Base-by-base conservation (phyloP, 2,329 filamentous ascomycete genomes). In the Pseudonectria foliicola region DNA sequence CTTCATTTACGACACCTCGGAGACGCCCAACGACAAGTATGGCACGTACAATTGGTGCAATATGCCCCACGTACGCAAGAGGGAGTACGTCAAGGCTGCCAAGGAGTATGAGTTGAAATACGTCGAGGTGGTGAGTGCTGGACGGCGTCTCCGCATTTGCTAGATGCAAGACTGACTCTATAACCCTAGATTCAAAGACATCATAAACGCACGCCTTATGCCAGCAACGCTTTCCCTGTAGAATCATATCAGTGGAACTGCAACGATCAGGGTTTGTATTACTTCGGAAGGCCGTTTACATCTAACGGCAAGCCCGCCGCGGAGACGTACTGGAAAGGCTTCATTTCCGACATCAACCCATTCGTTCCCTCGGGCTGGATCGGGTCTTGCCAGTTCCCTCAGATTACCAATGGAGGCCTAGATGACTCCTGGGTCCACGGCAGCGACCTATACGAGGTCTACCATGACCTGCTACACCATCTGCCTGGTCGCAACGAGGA, bases 141-240 rank as follows among this genome's bases (percentile, higher is more conserved):
- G 29, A 26, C 31, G 31, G 14, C 10, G 3, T n/a, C 12, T 11
- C 30, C 25, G 16, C 13, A 18, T 3, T 6, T 18, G 8, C 11
- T 7, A 11, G 3, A 25, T 34, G 5, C 18, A n/a, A 10, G 12
- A 31, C 25, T 33, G 4, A 42, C 21, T 27, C 4, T 6, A 13
- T 15, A 21, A 14, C 23, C 10, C 13, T n/a, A 80, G 70, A 82
- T 89, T 32, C 85, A 92, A 52, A 75, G 86, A 33, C 86, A 92
- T 55, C 85, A 92, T 60, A 92, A 92, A 55, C 75, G 86, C 14
- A 92, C 85, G 0, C 85, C 85, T 0, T 92, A 92, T 55, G 75
- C 82, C 2, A 69, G 72, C 34, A 93, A 92, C 54, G 76, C 78
- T 0, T 90, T 92, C 49, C 85, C 85, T 0, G 64, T 74, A 1